Evolutionary conservation across 2,329 filamentous ascomycete genomes (phyloP).

Genomic region (Sphaerulina musiva): DNA sequence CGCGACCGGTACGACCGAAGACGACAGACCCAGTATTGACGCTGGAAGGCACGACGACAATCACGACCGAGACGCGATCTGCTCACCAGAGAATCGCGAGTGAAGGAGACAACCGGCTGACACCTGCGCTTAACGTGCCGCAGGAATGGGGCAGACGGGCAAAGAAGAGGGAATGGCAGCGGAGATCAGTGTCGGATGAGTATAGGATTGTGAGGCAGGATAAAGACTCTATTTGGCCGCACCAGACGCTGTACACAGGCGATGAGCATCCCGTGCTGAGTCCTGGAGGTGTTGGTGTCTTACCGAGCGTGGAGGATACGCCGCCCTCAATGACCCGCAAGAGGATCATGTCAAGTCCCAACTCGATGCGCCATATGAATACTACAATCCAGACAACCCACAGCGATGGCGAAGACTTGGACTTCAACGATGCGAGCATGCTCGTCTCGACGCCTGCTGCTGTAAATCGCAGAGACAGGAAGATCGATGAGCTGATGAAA

Average conservation of each 20-base stretch:
- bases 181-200: constrained; percentile 25
- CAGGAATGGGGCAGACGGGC: constrained; percentile 45
- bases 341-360: constrained; percentile 18
- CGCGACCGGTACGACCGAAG: constrained; percentile 7
- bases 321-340: constrained; percentile 34
- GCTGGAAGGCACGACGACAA: not conserved
- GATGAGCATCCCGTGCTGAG: constrained; percentile 26
- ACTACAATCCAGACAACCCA: constrained; percentile 22
- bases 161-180: constrained; percentile 38
- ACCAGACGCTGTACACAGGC: constrained; percentile 24
- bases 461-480: constrained; percentile 30
- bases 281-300: constrained; percentile 18
- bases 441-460: constrained; percentile 43
- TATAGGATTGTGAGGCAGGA: constrained; percentile 19
- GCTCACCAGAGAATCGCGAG: constrained; percentile 23
- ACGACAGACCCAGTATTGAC: constrained; percentile 9
- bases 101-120: constrained; percentile 34
- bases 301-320: constrained; percentile 40
- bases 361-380: constrained; percentile 26
- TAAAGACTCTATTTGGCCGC: constrained; percentile 21
- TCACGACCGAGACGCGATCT: constrained; percentile 1
- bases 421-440: constrained; percentile 42
- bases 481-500: constrained; percentile 40
- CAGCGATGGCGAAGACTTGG: constrained; percentile 34
- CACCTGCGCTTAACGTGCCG: constrained; percentile 42